phyloP scores from a whole-genome alignment of 2,329 filamentous ascomycete genomes.

The Pyricularia sp. region DNA sequence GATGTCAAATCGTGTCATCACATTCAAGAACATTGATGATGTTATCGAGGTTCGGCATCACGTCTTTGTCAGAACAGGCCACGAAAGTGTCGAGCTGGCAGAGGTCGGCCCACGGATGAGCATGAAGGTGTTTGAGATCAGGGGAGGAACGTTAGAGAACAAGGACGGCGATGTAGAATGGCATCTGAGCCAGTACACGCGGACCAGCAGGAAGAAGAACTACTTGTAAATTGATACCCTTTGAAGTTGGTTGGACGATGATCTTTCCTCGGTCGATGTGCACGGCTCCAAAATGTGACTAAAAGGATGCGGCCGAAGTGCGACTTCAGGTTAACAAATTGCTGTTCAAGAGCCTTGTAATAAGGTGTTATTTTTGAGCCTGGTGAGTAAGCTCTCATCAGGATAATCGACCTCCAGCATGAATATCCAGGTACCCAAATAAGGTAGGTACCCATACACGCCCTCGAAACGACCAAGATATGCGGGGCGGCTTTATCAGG shows the following conservation, averaged over 20 bases:
- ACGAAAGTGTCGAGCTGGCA: slow-evolving; percentile 75
- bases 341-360: no score
- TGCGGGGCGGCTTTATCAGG: no score
- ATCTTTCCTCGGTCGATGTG: no score
- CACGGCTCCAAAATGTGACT: no score
- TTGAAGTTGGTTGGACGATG: background rate
- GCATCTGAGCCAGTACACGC: slow-evolving; percentile 90
- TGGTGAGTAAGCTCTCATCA: no score
- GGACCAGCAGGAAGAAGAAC: slow-evolving; percentile 90
- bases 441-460: no score
- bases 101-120: slow-evolving; percentile 93
- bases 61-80: slow-evolving; percentile 87
- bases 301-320: no score
- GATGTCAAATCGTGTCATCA: slow-evolving; percentile 78
- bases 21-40: slow-evolving; percentile 88
- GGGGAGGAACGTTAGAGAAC: slow-evolving; percentile 81
- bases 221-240: slow-evolving; percentile 50
- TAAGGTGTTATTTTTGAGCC: no score
- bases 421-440: no score
- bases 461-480: no score
- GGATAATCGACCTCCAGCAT: no score
- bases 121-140: slow-evolving; percentile 91
- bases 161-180: slow-evolving; percentile 94
- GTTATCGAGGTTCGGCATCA: slow-evolving; percentile 80
- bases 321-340: no score